Conservation (phyloP, 257 asterid species). For the Penstemon davidsonii region DNA sequence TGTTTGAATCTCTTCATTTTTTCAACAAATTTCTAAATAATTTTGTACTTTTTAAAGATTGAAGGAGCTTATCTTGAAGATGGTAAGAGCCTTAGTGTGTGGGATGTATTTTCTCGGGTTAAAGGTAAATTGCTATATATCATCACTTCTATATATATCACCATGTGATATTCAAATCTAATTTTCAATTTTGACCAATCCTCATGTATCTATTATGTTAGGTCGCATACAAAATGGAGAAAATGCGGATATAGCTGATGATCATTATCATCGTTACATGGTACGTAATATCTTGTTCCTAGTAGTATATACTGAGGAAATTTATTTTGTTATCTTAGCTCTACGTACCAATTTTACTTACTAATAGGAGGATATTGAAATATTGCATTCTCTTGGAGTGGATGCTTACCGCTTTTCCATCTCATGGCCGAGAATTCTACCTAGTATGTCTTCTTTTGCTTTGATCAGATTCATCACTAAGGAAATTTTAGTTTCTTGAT, state of each 20-base stretch:
- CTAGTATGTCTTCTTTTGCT: constrained; percentile 43
- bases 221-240: constrained; percentile 40
- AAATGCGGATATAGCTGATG: constrained; percentile 43
- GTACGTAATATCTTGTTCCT: constrained; percentile 16
- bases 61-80: constrained; percentile 39
- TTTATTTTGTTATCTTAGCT: not conserved
- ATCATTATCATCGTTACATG: constrained; percentile 48
- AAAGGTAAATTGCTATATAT: constrained; percentile 14
- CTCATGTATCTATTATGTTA: constrained; percentile 4
- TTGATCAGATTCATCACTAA: not conserved
- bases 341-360: not conserved
- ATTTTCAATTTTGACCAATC: not conserved
- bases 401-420: constrained; percentile 72
- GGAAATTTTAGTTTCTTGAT: not conserved
- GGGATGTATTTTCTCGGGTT: constrained; percentile 30
- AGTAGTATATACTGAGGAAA: not conserved
- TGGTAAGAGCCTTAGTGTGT: constrained; percentile 33
- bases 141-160: too few species aligned
- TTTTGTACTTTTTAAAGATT: constrained; percentile 3
- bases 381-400: constrained; percentile 59
- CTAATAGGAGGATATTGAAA: constrained; percentile 69
- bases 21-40: not conserved
- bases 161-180: too few species aligned
- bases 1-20: not conserved
- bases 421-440: constrained; percentile 84